phyloP scores from a whole-genome alignment of 176 grass and related monocot species.

The Cymbopogon citratus region DNA sequence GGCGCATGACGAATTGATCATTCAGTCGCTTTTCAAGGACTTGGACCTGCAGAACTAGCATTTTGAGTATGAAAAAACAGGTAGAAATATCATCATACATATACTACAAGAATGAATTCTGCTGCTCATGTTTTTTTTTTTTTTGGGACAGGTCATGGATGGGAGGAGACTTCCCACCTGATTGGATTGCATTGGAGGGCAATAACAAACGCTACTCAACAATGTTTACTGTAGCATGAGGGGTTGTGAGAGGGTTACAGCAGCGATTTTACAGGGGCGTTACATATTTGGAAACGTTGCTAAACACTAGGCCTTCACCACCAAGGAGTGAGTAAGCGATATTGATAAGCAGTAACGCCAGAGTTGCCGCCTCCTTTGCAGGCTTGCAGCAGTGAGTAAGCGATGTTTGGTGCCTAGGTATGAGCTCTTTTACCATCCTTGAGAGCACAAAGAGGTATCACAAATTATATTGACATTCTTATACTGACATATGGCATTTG shows the following conservation, averaged over 20 bases:
- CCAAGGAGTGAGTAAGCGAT: neutral
- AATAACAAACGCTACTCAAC: neutral
- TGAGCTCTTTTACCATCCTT: neutral
- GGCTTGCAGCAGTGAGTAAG: neutral
- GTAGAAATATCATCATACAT: neutral
- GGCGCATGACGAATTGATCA: slow-evolving; percentile 66
- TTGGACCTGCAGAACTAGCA: slow-evolving; percentile 55
- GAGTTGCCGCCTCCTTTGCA: too few relatives aligned
- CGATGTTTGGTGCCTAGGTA: neutral
- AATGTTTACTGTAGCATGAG: neutral
- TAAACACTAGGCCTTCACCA: neutral
- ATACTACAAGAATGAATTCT: neutral
- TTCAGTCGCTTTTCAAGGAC: slow-evolving; percentile 73
- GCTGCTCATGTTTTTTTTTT: neutral
- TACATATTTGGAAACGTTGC: neutral
- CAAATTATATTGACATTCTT: neutral
- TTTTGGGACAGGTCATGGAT: neutral
- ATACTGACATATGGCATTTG: neutral
- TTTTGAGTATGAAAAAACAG: neutral
- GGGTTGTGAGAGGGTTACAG: neutral
- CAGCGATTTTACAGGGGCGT: neutral
- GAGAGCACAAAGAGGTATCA: neutral
- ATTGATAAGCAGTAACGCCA: too few relatives aligned
- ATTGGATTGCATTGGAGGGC: neutral
- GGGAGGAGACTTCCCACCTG: neutral